Base-by-base conservation (phyloP, 2,329 filamentous ascomycete species). In the Nigrospora oryzae region DNA sequence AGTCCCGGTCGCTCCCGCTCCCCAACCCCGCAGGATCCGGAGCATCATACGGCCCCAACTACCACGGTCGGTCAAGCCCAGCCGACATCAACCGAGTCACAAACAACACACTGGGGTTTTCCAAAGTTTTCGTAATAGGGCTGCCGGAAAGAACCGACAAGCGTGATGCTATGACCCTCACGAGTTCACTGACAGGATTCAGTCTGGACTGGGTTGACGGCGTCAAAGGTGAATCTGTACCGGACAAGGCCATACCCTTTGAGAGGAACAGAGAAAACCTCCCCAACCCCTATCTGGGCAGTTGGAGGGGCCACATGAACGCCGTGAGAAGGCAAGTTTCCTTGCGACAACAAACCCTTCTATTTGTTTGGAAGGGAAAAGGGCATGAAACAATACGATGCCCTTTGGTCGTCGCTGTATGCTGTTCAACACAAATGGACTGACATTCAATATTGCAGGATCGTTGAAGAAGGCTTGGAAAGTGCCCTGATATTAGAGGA, bases 61-160 rank as follows among this genome's bases (percentile, higher is more conserved):
- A 42, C 40, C 40, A 36, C 13, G 40, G 40, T 11, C 40, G 23
- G 19, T 42, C 40, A 4, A 34, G 33, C 33, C 33, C 40, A 13
- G 16, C 32, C 40, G 15, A 28, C 17, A 36, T 42, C 19, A 42
- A 53, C 34, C 51, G 48, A 2, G 53, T 55, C 11, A 44, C 49
- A 15, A 61, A 62, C 45, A 43, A 46, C n/a, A 58, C 55, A 2
- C 46, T 61, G 2, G 59, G 58, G 1, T 62, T 62, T 39, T 50
- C 53, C 23, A 61, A 59, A 38, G 44, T 62, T 5, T 58, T 71
- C 45, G 66, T 69, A 15, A 61, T 77, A 38, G 65, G 67, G 5
- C 57, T 76, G 11, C 66, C 69, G 4, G 63, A 68, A 36, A 62
- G 73, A 32, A 67, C 63, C 4, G 72, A 76, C 53, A 73, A 73